These are phyloP conservation scores for Fusarium hostae DNA, from an alignment of 2,329 filamentous ascomycete genomes.

Conservation along the genomic window DNA sequence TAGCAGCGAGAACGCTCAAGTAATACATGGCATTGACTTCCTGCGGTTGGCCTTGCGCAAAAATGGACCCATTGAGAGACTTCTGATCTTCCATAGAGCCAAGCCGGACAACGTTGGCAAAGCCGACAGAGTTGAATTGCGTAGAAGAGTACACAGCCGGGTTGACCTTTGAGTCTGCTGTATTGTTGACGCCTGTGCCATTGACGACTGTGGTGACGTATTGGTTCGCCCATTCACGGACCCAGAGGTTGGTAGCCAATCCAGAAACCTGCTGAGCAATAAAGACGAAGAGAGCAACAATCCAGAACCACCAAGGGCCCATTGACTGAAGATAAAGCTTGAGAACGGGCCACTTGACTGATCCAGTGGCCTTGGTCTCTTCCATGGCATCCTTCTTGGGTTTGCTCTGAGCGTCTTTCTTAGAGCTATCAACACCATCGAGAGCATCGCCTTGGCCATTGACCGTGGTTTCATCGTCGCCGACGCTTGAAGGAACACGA, in stretches of 20 bases:
- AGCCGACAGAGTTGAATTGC: constrained; percentile 46
- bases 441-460: constrained; percentile 60
- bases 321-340: constrained; percentile 87
- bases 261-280: constrained; percentile 84
- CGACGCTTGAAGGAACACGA: constrained; percentile 78
- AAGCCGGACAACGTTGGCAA: constrained; percentile 54
- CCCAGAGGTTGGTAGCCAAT: constrained; percentile 93
- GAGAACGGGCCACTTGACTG: constrained; percentile 89
- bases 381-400: constrained; percentile 65
- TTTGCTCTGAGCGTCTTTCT: constrained; percentile 58
- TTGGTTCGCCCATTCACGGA: constrained; percentile 92
- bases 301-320: constrained; percentile 98
- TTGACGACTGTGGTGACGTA: constrained; percentile 60
- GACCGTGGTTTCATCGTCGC: constrained; percentile 70
- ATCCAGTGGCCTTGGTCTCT: constrained; percentile 85
- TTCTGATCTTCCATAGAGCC: constrained; percentile 43
- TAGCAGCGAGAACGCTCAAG: constrained; percentile 80
- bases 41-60: constrained; percentile 6
- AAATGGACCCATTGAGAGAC: constrained; percentile 5
- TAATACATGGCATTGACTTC: constrained; percentile 87
- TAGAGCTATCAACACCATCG: constrained; percentile 59
- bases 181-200: constrained; percentile 38
- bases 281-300: constrained; percentile 79
- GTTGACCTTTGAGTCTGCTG: constrained; percentile 38
- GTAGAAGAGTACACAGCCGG: constrained; percentile 42